Evolutionary conservation across 2,329 filamentous ascomycete genomes (phyloP).

Genomic region (Talaromyces islandicus): DNA sequence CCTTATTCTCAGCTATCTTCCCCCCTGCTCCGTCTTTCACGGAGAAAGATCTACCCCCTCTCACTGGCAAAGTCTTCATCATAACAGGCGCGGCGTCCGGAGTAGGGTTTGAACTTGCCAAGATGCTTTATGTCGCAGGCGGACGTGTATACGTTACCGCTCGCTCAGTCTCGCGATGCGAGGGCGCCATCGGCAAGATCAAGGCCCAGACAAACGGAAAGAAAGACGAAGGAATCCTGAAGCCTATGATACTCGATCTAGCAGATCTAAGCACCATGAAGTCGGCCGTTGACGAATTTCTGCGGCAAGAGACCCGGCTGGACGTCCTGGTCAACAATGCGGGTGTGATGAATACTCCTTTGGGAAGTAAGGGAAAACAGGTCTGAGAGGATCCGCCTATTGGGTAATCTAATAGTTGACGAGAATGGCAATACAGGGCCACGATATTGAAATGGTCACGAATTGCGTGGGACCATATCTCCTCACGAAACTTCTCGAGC

Average conservation of each 20-base stretch:
- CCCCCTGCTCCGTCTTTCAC: slow-evolving; percentile 17
- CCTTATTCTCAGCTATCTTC: not conserved
- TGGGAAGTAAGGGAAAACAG: slow-evolving; percentile 15
- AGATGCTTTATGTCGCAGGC: slow-evolving; percentile 17
- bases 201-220: not conserved
- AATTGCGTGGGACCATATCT: slow-evolving; percentile 38
- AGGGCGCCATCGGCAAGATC: slow-evolving; percentile 2
- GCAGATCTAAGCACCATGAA: slow-evolving; percentile 11
- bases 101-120: slow-evolving; percentile 19
- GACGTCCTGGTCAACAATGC: slow-evolving; percentile 40
- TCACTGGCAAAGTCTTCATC: slow-evolving; percentile 20
- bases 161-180: not conserved
- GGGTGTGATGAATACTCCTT: slow-evolving; percentile 29
- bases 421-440: slow-evolving; percentile 16
- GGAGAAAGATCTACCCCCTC: slow-evolving; percentile 15
- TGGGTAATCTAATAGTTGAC: not conserved
- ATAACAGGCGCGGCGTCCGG: slow-evolving; percentile 21
- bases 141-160: slow-evolving; percentile 22
- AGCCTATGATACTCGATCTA: not conserved
- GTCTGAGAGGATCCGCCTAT: slow-evolving; percentile 9
- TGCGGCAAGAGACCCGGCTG: slow-evolving; percentile 27
- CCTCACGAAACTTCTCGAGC: slow-evolving; percentile 33
- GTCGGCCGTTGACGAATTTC: slow-evolving; percentile 26
- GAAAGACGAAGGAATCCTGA: not conserved
- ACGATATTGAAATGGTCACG: slow-evolving; percentile 34